Evolutionary conservation across 768 basidiomycete species (phyloP), one percentile per base, ranked within the genome.

Genomic region (Chalciporus sphaerocephalus): DNA sequence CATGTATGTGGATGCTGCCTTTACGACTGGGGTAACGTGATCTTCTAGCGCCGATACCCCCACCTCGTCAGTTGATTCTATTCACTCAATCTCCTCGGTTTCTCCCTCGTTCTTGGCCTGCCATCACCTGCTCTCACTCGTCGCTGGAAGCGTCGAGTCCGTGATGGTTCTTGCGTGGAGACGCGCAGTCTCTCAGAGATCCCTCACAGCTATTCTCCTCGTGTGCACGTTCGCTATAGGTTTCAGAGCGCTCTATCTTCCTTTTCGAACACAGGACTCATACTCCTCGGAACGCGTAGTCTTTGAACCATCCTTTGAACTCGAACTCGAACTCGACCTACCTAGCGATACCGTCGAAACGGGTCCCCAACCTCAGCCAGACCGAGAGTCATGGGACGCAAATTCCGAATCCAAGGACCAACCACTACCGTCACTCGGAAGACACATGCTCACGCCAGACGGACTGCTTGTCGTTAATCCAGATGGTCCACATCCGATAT

Each of bases 401-500:
- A 21, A 48, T 24, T 32, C 15, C 4, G 13, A 48, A 24, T 32
- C 15, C 4, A 8, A 32, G 15, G 13, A 32, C n/a, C 15, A 9
- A n/a, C n/a, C 11, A n/a, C 38, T 4, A 10, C 38, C n/a, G n/a
- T n/a, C 25, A 2, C 47, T 56, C 4, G 56, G 39, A 6, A 16
- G 30, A 6, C 69, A 71, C 38, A 48, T 41, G 1, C 46, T 55
- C 22, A 48, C 57, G 2, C n/a, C 48, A 1, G 59, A 65, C 21
- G 70, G 70, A 1, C 46, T 68, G 18, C 55, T 72, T 8, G 36
- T 62, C 17, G 67, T 69, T 48, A 66, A 72, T 37, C 61, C 61
- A 0, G 36, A 61, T 5, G 70, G 66, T 0, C 52, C 62, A 1
- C 74, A 78, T 50, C 75, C 75, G 1, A 70, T 78, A n/a, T 66